Conservation (phyloP, 192 early-diverging fungal genomes). For the Coemansia aciculifera region DNA sequence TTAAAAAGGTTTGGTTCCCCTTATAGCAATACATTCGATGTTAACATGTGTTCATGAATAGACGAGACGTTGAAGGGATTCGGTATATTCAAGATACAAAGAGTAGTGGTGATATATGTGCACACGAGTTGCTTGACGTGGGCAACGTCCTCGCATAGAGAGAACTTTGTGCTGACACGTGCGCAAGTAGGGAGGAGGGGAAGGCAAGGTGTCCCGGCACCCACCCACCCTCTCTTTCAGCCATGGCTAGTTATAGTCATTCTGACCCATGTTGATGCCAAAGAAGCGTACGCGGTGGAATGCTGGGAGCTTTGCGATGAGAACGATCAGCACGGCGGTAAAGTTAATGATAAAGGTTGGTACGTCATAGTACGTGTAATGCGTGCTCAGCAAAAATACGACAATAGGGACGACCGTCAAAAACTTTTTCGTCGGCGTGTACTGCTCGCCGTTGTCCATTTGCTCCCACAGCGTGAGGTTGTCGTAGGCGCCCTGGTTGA, state of each 20-base stretch:
- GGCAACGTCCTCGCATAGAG: not conserved
- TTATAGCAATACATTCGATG: not conserved
- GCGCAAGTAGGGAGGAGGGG: not conserved
- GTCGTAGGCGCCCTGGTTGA: constrained; percentile 91
- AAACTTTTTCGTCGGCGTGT: constrained; percentile 98
- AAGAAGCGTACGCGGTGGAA: constrained; percentile 91
- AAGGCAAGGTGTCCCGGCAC: constrained; percentile 1
- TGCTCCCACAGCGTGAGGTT: constrained; percentile 98
- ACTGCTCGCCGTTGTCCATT: constrained; percentile 96
- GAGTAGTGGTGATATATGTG: not conserved
- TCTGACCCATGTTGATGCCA: constrained; percentile 79
- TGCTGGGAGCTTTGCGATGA: constrained; percentile 90
- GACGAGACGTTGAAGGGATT: not conserved
- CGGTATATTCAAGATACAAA: not conserved
- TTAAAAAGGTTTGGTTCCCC: not conserved
- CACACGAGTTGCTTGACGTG: not conserved
- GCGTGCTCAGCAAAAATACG: constrained; percentile 93
- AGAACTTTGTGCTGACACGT: not conserved
- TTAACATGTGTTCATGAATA: no score
- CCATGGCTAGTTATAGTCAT: constrained; percentile 36
- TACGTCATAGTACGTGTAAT: constrained; percentile 94
- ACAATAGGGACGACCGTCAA: constrained; percentile 90
- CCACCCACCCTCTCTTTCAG: not conserved
- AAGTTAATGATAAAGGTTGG: constrained; percentile 92
- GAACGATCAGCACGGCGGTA: constrained; percentile 73